Evolutionary conservation across 2,329 filamentous ascomycete species (phyloP).

Genomic region (Aureobasidium sp.): DNA sequence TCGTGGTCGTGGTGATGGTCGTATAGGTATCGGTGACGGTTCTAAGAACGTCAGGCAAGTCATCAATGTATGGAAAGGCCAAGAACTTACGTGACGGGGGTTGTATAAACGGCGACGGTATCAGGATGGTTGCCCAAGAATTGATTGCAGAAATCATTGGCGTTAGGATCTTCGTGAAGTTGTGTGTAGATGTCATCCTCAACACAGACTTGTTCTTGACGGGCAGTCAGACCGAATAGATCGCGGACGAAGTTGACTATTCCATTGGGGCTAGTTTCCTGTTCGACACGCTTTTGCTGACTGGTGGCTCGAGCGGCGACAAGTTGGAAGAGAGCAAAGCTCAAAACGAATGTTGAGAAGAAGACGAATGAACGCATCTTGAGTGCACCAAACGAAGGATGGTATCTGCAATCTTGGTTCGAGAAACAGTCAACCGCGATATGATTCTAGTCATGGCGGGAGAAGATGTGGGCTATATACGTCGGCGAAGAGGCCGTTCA

Average conservation of each 20-base stretch:
- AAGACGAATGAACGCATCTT: constrained; percentile 17
- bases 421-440: background rate
- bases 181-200: constrained; percentile 23
- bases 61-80: too few species aligned
- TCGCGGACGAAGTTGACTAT: constrained; percentile 21
- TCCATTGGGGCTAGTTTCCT: constrained; percentile 16
- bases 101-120: constrained; percentile 23
- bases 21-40: constrained; percentile 19
- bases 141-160: constrained; percentile 16
- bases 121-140: constrained; percentile 9
- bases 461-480: constrained; percentile 13
- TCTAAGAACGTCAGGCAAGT: constrained; percentile 5
- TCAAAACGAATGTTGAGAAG: constrained; percentile 12
- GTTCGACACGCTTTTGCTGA: constrained; percentile 18
- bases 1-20: constrained; percentile 20
- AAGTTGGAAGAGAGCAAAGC: constrained; percentile 19
- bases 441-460: background rate
- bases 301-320: constrained; percentile 23
- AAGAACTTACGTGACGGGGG: constrained; percentile 25
- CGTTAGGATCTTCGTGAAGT: constrained; percentile 23
- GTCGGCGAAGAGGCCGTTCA: background rate
- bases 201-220: constrained; percentile 21
- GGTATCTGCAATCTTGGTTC: background rate
- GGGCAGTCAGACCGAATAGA: constrained; percentile 20
- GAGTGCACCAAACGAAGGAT: constrained; percentile 15